Evolutionary conservation across 176 grass and related monocot species (phyloP).

Genomic region (Bromus sterilis): DNA sequence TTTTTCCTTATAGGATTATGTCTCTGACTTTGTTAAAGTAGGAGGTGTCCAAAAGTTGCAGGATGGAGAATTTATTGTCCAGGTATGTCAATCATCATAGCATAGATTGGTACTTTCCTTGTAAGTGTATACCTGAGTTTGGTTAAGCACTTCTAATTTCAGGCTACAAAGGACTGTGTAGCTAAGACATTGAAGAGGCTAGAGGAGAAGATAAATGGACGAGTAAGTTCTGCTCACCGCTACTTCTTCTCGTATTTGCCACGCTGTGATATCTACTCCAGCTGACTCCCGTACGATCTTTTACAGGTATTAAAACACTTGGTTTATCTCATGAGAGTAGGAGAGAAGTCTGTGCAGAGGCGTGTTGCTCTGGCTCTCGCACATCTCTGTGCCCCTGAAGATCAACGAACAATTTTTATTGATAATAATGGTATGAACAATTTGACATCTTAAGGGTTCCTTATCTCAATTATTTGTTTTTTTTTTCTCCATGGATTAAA

Average conservation of each 20-base stretch:
- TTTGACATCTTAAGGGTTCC: background rate
- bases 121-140: constrained; percentile 1
- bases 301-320: constrained; percentile 89
- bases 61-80: constrained; percentile 98
- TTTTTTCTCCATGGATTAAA: constrained; percentile 7
- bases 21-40: constrained; percentile 95
- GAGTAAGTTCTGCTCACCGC: constrained; percentile 46
- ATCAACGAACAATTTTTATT: constrained; percentile 94
- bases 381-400: constrained; percentile 84
- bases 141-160: constrained; percentile 7
- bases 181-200: constrained; percentile 97
- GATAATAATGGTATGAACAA: constrained; percentile 74
- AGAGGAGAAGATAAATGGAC: constrained; percentile 95
- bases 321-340: constrained; percentile 89
- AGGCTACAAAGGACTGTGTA: constrained; percentile 99
- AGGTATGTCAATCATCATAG: constrained; percentile 34
- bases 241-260: constrained; percentile 6
- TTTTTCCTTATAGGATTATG: constrained; percentile 68
- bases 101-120: background rate
- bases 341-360: constrained; percentile 84
- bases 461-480: background rate
- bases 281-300: constrained; percentile 11
- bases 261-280: constrained; percentile 12
- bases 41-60: constrained; percentile 96
- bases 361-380: constrained; percentile 95